Percentiles rank a stretch among this genome's conserved stretches.
Evolutionary conservation across 2,329 filamentous ascomycete genomes (phyloP).

Genomic region (Calonectria crousiana): DNA sequence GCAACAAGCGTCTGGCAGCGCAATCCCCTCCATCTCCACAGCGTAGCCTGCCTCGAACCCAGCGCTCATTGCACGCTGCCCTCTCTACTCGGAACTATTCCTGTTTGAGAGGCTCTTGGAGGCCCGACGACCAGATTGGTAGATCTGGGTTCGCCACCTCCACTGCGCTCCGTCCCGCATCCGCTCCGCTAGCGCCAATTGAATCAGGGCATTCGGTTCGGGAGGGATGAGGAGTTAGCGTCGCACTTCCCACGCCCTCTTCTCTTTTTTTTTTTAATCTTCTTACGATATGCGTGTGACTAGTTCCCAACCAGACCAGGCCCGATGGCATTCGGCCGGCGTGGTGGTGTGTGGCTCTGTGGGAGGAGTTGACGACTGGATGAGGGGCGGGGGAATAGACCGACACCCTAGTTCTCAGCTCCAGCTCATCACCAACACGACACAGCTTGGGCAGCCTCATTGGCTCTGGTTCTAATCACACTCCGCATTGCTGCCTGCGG

Average conservation of each 20-base stretch:
- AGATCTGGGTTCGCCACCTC: background rate
- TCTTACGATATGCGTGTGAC: background rate
- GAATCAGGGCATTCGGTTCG: background rate
- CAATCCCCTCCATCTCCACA: background rate
- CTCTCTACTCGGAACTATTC: background rate
- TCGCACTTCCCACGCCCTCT: background rate
- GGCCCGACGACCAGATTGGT: background rate
- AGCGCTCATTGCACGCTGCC: background rate
- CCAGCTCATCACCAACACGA: background rate
- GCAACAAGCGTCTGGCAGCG: background rate
- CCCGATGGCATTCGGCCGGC: too few relatives aligned
- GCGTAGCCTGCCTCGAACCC: background rate
- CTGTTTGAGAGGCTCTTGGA: background rate
- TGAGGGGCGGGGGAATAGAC: background rate
- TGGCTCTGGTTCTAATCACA: background rate
- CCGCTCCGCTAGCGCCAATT: constrained; percentile 1
- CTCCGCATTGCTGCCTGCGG: background rate
- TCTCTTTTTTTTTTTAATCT: background rate
- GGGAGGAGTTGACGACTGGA: background rate
- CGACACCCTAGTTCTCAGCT: background rate
- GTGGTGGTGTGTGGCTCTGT: background rate
- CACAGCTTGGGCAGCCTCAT: background rate
- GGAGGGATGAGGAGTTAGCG: background rate
- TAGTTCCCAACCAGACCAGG: background rate
- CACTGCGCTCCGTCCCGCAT: constrained; percentile 1